Percentiles rank a stretch among this genome's conserved stretches.
Evolutionary conservation across 2,329 filamentous ascomycete genomes (phyloP).

Genomic region (Paracoccidioides brasiliensis): DNA sequence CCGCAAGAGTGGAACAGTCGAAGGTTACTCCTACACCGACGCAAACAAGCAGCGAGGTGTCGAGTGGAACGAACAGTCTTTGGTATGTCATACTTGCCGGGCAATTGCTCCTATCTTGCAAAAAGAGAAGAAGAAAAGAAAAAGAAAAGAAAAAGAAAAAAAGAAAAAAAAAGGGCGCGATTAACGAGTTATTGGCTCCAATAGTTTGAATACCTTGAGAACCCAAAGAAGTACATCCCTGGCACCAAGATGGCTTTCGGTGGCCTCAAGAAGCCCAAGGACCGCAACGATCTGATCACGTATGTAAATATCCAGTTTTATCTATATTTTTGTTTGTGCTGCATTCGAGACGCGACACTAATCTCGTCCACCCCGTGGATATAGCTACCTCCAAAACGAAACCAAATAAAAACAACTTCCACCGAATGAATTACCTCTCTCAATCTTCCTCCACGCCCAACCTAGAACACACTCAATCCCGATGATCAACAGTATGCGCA

Average conservation of each 20-base stretch:
- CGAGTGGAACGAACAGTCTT: slow-evolving; percentile 70
- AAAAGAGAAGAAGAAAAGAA: too few species aligned
- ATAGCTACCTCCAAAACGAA: slow-evolving; percentile 19
- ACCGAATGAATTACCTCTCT: not conserved
- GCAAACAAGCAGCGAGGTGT: slow-evolving; percentile 98
- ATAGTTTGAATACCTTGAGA: slow-evolving; percentile 96
- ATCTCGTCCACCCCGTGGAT: slow-evolving; percentile 6
- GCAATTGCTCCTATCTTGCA: not conserved
- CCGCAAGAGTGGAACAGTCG: slow-evolving; percentile 81
- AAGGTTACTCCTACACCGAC: slow-evolving; percentile 94
- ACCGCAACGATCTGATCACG: slow-evolving; percentile 97
- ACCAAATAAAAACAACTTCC: slow-evolving; percentile 15
- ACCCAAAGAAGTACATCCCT: slow-evolving; percentile 99
- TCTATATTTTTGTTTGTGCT: too few species aligned
- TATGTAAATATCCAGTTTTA: slow-evolving; percentile 37
- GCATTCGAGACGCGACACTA: not conserved
- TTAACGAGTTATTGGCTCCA: slow-evolving; percentile 11
- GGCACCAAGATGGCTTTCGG: slow-evolving; percentile 99
- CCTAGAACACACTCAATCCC: slow-evolving; percentile 2
- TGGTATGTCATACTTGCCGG: slow-evolving; percentile 44
- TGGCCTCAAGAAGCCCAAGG: slow-evolving; percentile 99
- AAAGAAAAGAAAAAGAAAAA: too few species aligned
- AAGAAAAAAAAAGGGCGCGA: not conserved
- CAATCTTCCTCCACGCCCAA: slow-evolving; percentile 11
- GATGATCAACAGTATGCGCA: not conserved